phyloP scores from a whole-genome alignment of 805 yeast genomes.

The Metschnikowia kunwiensis region DNA sequence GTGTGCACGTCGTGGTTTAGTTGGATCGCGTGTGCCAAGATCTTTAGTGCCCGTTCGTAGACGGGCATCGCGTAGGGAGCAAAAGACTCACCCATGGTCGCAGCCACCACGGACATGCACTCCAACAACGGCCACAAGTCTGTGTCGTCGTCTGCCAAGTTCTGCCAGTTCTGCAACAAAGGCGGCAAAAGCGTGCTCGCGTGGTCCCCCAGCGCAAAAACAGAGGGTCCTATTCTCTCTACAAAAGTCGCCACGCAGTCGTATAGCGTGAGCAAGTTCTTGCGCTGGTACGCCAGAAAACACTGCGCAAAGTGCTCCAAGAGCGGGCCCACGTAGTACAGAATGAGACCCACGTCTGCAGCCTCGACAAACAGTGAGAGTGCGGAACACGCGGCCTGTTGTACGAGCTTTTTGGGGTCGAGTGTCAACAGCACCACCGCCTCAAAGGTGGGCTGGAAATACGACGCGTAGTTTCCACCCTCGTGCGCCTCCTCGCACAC shows the following conservation, averaged over 20 bases:
- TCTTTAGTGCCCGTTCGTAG: constrained; percentile 71
- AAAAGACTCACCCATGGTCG: constrained; percentile 77
- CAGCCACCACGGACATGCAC: constrained; percentile 89
- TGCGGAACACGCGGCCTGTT: constrained; percentile 89
- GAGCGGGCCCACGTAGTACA: constrained; percentile 62
- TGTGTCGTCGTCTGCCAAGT: constrained; percentile 69
- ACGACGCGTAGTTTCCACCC: constrained; percentile 60
- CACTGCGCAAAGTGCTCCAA: constrained; percentile 70
- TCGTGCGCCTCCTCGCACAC: constrained; percentile 64
- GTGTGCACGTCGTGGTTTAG: constrained; percentile 59
- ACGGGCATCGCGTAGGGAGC: constrained; percentile 88
- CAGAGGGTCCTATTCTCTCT: constrained; percentile 63
- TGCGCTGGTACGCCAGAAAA: constrained; percentile 74
- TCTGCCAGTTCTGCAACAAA: constrained; percentile 76
- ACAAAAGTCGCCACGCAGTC: constrained; percentile 90
- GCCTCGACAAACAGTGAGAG: constrained; percentile 79
- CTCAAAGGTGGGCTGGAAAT: constrained; percentile 74
- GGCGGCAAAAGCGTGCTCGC: constrained; percentile 74
- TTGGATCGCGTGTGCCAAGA: constrained; percentile 65
- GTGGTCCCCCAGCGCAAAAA: constrained; percentile 51
- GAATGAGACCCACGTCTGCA: constrained; percentile 60
- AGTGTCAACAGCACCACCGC: constrained; percentile 71
- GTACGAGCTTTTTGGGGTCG: constrained; percentile 89
- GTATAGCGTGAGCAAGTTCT: constrained; percentile 75
- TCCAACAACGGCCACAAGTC: constrained; percentile 91